Conservation (phyloP, 2,329 filamentous ascomycete genomes). For the Davidsoniella neocaledoniae region DNA sequence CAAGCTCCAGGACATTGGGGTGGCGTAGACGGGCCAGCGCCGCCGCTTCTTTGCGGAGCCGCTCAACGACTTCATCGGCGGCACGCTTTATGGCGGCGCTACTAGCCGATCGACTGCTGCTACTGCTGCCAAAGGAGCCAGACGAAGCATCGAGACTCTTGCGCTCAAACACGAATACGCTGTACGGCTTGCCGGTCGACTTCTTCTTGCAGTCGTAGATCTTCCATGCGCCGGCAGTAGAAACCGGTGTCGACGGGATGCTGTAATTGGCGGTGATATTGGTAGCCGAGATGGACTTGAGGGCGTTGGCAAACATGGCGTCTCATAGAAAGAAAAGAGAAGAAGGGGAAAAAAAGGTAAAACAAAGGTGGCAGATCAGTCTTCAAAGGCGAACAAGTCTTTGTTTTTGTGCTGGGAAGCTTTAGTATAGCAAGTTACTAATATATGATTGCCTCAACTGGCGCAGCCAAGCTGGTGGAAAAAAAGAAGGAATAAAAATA, state of each 20-base stretch:
- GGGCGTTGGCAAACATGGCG: slow-evolving; percentile 78
- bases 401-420: background rate
- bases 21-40: slow-evolving; percentile 77
- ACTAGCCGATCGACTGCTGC: slow-evolving; percentile 23
- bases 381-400: background rate
- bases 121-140: slow-evolving; percentile 25
- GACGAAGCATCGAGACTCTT: slow-evolving; percentile 56
- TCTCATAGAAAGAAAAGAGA: background rate
- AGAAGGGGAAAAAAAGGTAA: background rate
- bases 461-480: slow-evolving; percentile 5
- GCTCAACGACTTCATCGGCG: slow-evolving; percentile 79
- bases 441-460: background rate
- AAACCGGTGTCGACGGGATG: slow-evolving; percentile 57
- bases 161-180: slow-evolving; percentile 87
- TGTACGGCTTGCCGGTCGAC: slow-evolving; percentile 73
- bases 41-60: slow-evolving; percentile 80
- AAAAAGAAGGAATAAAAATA: background rate
- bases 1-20: slow-evolving; percentile 78
- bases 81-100: slow-evolving; percentile 59
- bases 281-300: slow-evolving; percentile 80
- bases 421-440: background rate
- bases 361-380: background rate
- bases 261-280: slow-evolving; percentile 91
- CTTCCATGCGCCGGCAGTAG: slow-evolving; percentile 83
- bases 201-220: slow-evolving; percentile 97